phyloP scores from a whole-genome alignment of 805 yeast species.

The Dipodascopsis uninucleata region DNA sequence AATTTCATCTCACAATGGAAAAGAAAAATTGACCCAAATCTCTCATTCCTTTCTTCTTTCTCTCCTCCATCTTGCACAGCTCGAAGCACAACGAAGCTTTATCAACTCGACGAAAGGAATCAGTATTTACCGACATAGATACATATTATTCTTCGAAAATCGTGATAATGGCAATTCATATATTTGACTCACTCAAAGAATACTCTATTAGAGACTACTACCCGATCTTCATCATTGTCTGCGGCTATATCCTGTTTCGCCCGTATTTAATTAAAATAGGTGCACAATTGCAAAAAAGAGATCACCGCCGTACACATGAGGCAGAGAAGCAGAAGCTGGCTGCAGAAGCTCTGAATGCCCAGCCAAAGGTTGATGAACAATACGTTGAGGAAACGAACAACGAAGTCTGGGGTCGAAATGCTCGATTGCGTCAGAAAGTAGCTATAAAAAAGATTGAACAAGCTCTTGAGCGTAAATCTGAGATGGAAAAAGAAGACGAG shows the following conservation, averaged over 20 bases:
- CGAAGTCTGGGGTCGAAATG: constrained; percentile 29
- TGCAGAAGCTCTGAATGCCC: constrained; percentile 13
- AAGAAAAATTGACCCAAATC: too few relatives aligned
- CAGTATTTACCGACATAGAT: too few relatives aligned
- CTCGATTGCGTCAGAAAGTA: constrained; percentile 29
- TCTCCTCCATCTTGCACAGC: too few relatives aligned
- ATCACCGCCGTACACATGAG: constrained; percentile 14
- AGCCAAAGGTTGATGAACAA: constrained; percentile 21
- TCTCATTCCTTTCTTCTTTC: too few relatives aligned
- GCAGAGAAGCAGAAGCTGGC: constrained; percentile 13
- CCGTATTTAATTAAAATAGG: constrained; percentile 27
- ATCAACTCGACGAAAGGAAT: too few relatives aligned
- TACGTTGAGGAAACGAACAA: constrained; percentile 11
- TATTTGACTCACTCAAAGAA: constrained; percentile 14
- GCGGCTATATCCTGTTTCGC: constrained; percentile 29
- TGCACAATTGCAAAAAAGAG: constrained; percentile 21
- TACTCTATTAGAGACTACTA: constrained; percentile 12
- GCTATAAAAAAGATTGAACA: constrained; percentile 28
- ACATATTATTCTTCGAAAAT: too few relatives aligned
- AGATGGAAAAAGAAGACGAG: constrained; percentile 28
- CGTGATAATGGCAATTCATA: too few relatives aligned
- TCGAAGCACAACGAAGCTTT: too few relatives aligned
- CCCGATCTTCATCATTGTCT: constrained; percentile 22
- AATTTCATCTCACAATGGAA: too few relatives aligned
- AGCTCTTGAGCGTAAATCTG: constrained; percentile 19